Evolutionary conservation across 2,329 filamentous ascomycete species (phyloP).

Genomic region (Beauveria varroae): DNA sequence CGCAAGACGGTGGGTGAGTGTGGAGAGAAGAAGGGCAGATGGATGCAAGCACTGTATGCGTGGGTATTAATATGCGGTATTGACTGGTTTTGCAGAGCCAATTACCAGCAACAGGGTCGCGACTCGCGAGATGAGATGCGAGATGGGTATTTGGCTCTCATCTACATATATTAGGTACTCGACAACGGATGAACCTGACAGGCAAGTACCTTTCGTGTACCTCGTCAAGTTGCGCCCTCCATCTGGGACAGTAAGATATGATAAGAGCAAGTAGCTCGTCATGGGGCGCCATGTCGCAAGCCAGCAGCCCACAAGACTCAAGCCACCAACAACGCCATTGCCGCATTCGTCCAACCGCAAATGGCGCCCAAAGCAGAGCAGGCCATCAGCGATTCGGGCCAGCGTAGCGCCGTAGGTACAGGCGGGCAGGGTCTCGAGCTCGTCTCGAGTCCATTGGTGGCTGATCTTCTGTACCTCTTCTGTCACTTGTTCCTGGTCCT

Average conservation of each 20-base stretch:
- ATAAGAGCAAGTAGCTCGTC: too few species aligned
- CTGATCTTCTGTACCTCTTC: slow-evolving; percentile 5
- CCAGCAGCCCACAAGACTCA: background rate
- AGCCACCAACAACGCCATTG: background rate
- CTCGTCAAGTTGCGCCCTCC: too few species aligned
- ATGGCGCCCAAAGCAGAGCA: background rate
- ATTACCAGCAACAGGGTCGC: too few species aligned
- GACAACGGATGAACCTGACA: too few species aligned
- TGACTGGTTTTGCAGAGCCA: too few species aligned
- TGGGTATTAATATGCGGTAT: background rate
- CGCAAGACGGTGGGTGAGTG: background rate
- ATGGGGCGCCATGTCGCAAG: too few species aligned
- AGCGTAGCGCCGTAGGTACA: background rate
- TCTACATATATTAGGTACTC: too few species aligned
- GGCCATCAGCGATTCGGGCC: background rate
- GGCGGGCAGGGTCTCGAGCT: too few species aligned
- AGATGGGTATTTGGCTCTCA: too few species aligned
- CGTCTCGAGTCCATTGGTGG: background rate
- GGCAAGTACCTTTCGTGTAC: too few species aligned
- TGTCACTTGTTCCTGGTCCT: slow-evolving; percentile 5
- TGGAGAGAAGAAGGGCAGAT: background rate
- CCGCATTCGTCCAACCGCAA: slow-evolving; percentile 5
- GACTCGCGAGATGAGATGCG: too few species aligned
- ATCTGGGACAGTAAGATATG: too few species aligned
- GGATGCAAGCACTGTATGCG: background rate